Conservation (phyloP, 140 eudicot genomes). For the Ambrosia hybrid region DNA sequence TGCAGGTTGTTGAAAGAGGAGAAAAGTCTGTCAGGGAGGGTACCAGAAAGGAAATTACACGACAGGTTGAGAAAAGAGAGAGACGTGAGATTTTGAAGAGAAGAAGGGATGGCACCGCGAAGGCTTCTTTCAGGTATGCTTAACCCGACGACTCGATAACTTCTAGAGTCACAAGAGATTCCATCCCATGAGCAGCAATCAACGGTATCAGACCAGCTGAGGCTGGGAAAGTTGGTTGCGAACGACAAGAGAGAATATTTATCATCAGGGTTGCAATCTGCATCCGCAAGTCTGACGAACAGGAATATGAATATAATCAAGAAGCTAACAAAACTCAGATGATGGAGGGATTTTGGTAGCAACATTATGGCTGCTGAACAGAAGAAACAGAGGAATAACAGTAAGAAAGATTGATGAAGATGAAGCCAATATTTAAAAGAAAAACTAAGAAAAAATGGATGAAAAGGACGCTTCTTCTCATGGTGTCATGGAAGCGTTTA, state of each 20-base stretch:
- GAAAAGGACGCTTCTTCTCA: too few species aligned
- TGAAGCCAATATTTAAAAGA: not conserved
- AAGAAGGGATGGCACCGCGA: constrained; percentile 28
- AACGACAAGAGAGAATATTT: not conserved
- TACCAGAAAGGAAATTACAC: constrained; percentile 32
- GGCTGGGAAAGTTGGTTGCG: not conserved
- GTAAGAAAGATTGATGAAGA: not conserved
- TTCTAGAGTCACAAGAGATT: not conserved
- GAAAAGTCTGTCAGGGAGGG: constrained; percentile 28
- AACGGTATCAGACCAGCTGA: not conserved
- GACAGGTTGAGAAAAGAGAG: constrained; percentile 40
- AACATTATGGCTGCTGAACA: not conserved
- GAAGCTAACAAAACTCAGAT: not conserved
- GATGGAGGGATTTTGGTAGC: not conserved
- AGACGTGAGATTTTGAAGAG: too few species aligned
- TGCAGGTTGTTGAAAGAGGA: constrained; percentile 12
- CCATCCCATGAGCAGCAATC: constrained; percentile 8
- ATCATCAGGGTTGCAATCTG: constrained; percentile 2
- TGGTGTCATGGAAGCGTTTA: too few species aligned
- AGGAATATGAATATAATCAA: not conserved
- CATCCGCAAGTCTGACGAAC: not conserved
- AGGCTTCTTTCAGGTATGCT: constrained; percentile 28
- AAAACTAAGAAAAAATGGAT: too few species aligned
- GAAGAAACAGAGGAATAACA: too few species aligned
- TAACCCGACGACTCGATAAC: not conserved